Evolutionary conservation across 2,329 filamentous ascomycete genomes (phyloP).

Genomic region (Capronia americana): DNA sequence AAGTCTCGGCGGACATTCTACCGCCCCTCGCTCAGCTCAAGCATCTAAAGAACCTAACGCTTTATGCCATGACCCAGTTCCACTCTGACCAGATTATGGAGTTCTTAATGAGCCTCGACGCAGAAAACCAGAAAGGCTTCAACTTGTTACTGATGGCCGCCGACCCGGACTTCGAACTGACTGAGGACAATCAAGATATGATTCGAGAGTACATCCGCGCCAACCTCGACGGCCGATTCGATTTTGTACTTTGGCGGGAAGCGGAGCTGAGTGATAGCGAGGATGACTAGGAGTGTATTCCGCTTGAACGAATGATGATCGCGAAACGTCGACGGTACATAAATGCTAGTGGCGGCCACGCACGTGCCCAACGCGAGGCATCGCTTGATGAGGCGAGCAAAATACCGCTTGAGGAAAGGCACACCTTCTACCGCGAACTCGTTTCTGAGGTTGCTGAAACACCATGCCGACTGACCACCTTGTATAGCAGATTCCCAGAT

Average conservation of each 20-base stretch:
- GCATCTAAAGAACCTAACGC: constrained; percentile 40
- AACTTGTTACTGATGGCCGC: constrained; percentile 43
- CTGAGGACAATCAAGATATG: constrained; percentile 41
- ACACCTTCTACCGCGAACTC: not conserved
- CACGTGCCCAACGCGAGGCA: not conserved
- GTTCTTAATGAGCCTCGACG: constrained; percentile 43
- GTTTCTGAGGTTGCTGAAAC: not conserved
- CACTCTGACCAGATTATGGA: constrained; percentile 43
- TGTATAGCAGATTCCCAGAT: not conserved
- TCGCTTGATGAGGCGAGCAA: not conserved
- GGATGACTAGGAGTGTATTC: constrained; percentile 27
- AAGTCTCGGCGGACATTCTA: constrained; percentile 43
- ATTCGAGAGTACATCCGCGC: constrained; percentile 42
- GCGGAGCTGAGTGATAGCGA: constrained; percentile 38
- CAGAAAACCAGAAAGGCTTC: constrained; percentile 42
- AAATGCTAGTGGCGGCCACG: not conserved
- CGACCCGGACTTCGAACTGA: constrained; percentile 36
- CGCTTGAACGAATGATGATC: not conserved
- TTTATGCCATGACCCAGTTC: constrained; percentile 47
- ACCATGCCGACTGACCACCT: not conserved
- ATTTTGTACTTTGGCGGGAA: constrained; percentile 39
- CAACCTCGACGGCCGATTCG: constrained; percentile 38
- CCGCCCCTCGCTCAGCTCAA: constrained; percentile 42
- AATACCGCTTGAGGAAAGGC: not conserved
- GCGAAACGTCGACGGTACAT: not conserved